Evolutionary conservation across 2,329 filamentous ascomycete genomes (phyloP).

Genomic region (Exophiala dermatitidis): DNA sequence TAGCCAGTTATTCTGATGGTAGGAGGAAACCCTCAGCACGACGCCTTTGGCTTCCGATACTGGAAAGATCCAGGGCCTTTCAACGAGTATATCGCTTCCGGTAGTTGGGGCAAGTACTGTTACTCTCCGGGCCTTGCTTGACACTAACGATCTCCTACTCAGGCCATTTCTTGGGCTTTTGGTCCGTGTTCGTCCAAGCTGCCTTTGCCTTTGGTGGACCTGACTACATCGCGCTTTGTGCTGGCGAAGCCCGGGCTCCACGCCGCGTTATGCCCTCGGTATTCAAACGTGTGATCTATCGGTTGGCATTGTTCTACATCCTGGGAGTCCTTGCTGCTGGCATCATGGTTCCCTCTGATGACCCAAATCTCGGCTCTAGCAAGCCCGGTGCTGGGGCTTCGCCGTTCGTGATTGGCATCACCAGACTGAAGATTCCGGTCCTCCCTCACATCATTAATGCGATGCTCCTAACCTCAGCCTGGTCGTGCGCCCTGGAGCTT

Average conservation of each 20-base stretch:
- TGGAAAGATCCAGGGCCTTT: constrained; percentile 42
- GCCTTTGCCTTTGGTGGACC: constrained; percentile 57
- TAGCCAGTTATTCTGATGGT: constrained; percentile 43
- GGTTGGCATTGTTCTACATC: constrained; percentile 66
- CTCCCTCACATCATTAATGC: constrained; percentile 55
- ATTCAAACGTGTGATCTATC: constrained; percentile 61
- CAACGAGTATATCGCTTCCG: background rate
- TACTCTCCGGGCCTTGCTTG: background rate
- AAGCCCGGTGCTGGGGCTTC: constrained; percentile 46
- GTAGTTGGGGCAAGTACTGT: background rate
- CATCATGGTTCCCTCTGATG: constrained; percentile 60
- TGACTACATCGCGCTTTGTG: constrained; percentile 54
- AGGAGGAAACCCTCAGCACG: constrained; percentile 40
- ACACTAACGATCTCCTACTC: constrained; percentile 9
- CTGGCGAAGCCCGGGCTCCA: constrained; percentile 56
- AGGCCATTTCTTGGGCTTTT: constrained; percentile 41
- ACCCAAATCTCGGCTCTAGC: constrained; percentile 50
- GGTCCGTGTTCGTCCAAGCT: constrained; percentile 63
- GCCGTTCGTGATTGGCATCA: constrained; percentile 58
- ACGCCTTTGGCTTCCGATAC: constrained; percentile 53
- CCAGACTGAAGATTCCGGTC: constrained; percentile 46
- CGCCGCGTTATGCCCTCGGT: constrained; percentile 58
- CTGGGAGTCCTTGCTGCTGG: constrained; percentile 63
- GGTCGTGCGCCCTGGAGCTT: constrained; percentile 52
- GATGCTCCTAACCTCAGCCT: constrained; percentile 48